A percentile compares a stretch with the other conserved stretches of the same genome.
phyloP scores from a whole-genome alignment of 139 green algal species.

The Spirogloea muscicola region DNA sequence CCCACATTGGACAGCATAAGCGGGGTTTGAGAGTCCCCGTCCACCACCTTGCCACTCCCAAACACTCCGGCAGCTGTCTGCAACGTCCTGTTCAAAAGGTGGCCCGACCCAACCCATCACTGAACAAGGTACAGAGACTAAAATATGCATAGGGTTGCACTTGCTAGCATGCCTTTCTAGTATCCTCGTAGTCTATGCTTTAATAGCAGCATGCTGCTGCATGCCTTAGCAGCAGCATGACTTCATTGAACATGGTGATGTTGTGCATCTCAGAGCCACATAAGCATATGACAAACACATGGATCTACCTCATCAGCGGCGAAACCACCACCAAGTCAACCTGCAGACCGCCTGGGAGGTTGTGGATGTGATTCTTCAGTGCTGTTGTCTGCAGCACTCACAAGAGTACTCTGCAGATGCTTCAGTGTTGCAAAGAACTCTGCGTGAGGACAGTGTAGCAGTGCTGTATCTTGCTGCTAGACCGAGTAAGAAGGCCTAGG shows the following conservation, averaged over 20 bases:
- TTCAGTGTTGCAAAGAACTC: too few species aligned
- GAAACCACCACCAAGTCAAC: conserved; percentile 5
- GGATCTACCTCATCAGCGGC: conserved; percentile 8
- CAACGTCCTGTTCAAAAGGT: background rate
- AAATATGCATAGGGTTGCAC: background rate
- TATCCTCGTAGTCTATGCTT: background rate
- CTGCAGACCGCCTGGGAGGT: background rate
- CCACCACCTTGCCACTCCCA: background rate
- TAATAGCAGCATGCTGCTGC: background rate
- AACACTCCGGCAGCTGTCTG: conserved; percentile 18
- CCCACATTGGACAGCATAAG: background rate
- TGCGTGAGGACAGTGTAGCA: too few species aligned
- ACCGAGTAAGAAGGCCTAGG: too few species aligned
- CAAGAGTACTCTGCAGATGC: background rate
- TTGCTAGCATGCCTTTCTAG: background rate
- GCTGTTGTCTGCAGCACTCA: background rate
- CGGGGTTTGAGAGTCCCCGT: background rate
- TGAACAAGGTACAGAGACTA: background rate
- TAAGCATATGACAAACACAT: background rate
- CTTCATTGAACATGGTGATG: background rate
- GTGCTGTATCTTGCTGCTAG: too few species aligned
- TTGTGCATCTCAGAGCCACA: background rate
- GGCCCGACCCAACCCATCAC: background rate
- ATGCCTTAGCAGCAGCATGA: too few species aligned
- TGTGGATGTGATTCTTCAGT: conserved; percentile 1